phyloP scores from a whole-genome alignment of 495 filamentous ascomycete species.

The Hypomontagnella monticulosa region DNA sequence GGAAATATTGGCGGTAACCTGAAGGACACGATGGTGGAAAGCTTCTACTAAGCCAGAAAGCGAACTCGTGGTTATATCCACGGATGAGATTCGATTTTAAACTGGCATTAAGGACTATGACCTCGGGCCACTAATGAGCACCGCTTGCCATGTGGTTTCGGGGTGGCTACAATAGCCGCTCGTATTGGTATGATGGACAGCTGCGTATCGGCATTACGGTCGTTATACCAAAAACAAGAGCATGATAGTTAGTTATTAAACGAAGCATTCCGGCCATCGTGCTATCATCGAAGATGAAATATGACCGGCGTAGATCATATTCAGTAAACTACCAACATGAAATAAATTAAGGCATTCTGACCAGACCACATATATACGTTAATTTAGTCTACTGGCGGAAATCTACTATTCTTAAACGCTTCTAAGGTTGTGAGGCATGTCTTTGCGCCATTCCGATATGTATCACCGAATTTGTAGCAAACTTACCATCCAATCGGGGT shows the following conservation, averaged over 20 bases:
- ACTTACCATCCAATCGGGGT: slow-evolving; percentile 1
- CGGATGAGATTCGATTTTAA: slow-evolving; percentile 8
- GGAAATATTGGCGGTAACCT: slow-evolving; percentile 77
- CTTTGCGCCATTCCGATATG: too few relatives aligned
- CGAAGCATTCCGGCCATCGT: slow-evolving; percentile 26
- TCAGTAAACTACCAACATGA: too few relatives aligned
- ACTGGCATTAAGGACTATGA: not conserved
- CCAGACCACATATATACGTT: too few relatives aligned
- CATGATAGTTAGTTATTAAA: slow-evolving; percentile 31
- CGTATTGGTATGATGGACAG: slow-evolving; percentile 27
- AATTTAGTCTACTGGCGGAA: too few relatives aligned
- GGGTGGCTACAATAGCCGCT: slow-evolving; percentile 13
- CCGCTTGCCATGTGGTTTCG: slow-evolving; percentile 1
- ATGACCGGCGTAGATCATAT: too few relatives aligned
- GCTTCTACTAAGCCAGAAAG: slow-evolving; percentile 77
- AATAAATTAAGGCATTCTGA: too few relatives aligned
- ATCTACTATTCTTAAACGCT: too few relatives aligned
- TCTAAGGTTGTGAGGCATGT: too few relatives aligned
- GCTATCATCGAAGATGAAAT: too few relatives aligned
- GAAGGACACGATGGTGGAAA: slow-evolving; percentile 98
- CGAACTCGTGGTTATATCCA: not conserved
- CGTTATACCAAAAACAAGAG: slow-evolving; percentile 14
- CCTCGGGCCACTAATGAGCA: not conserved
- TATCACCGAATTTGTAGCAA: slow-evolving; percentile 7
- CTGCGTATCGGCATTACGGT: slow-evolving; percentile 19